Base-by-base conservation (phyloP, 768 basidiomycete species). In the Collybia mongolica region DNA sequence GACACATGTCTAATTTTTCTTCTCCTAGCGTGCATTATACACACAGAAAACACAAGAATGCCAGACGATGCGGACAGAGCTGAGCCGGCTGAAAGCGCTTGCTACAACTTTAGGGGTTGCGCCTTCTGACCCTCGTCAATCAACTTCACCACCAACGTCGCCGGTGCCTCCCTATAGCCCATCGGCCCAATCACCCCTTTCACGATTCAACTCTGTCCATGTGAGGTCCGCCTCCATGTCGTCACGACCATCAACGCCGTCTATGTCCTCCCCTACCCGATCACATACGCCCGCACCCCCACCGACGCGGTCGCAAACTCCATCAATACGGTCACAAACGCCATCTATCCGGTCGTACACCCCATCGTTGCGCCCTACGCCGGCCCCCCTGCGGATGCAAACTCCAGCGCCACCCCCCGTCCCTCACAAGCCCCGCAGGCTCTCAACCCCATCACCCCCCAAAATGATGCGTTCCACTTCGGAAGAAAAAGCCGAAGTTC, bases 11-110 rank as follows among this genome's bases (percentile, higher is more conserved):
- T 26, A 36, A 20, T 50, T 36, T 50, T 49, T 40, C 48, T 37
- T 60, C 54, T 60, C 28, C 28, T 60, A 87, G 86, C 80, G 82
- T 65, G 62, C 74, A 46, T 73, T 77, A 64, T 83, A 82, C 67
- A 69, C 75, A 55, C 80, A 83, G 73, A 85, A 85, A 76, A 75
- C 80, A 49, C 84, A 84, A 70, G 88, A 89, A 70, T 82, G 76
- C 62, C 83, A 85, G 62, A 74, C 75, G 58, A 75, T 89, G 39
- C 83, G 82, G 48, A 75, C 77, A 50, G 88, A 90, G 69, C 67
- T 86, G 48, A 81, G 69, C 67, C 80, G 85, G 45, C 62, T 76
- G 55, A 80, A 76, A 65, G 72, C 75, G 17, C 63, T 76, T 51
- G 72, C 73, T 45, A 72, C 75, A 12, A 76, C 72, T 14, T 64